Evolutionary conservation across 1,139 yeast genomes (phyloP), one percentile per base, ranked within the genome.

Genomic region (Geotrichum histeridarum): DNA sequence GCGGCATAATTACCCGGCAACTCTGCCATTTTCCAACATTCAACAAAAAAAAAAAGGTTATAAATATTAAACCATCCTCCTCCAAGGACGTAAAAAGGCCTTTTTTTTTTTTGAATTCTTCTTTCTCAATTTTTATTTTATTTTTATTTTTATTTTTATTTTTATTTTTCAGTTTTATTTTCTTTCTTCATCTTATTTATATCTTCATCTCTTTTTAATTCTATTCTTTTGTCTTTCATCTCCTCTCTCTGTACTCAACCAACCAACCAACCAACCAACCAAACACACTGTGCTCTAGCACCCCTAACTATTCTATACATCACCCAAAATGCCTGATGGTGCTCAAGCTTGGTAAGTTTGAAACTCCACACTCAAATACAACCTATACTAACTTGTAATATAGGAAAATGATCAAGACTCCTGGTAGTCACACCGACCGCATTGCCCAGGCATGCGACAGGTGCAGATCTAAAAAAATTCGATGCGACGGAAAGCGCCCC

Each of bases 371-470:
- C 32, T 39, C 11, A n/a, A n/a, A n/a, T 37, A 30, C 30, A 14
- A 17, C 18, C 18, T 15, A 14, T 9, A 14, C 39, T 17, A 30
- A n/a, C 46, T n/a, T 15, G 27, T 33, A 41, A 32, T 38, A 6
- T 22, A 54, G 57, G 73, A 83, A 82, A 62, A 81, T 83, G 54
- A 84, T 84, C 52, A 79, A 78, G 63, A 77, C 84, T 2, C 86
- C 85, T 1, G 88, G 88, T 1, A 70, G 81, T 17, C 72, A 74
- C 38, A 70, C 74, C 0, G 79, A 79, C 55, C 70, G 90, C 57
- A 81, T 83, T 17, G 90, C 94, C 0, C 95, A 87, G 64, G 95
- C 95, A 0, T 88, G 95, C 69, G 95, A 88, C 66, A 69, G 96
- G 53, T 87, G 96, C 64, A 73, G 95, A 51, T 86, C 90, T 47